These are phyloP conservation scores for Podospora bellae-mahoneyi DNA, from an alignment of 495 filamentous ascomycete species.

Conservation along the genomic window DNA sequence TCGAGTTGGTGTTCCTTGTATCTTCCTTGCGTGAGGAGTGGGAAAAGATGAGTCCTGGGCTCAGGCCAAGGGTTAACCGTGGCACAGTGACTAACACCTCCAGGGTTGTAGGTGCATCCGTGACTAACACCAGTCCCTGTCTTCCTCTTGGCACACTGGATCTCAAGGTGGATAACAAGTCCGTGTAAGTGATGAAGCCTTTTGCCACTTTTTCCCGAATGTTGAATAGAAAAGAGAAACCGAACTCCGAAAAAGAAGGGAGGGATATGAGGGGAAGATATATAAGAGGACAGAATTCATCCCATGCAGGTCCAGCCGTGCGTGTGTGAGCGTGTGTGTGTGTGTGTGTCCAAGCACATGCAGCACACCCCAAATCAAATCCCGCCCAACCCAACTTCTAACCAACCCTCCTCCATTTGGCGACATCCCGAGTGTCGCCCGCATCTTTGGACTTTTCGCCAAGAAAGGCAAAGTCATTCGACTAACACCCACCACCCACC, in stretches of 20 bases:
- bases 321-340: too few species aligned
- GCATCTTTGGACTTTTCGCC: neutral
- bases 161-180: neutral
- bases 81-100: neutral
- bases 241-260: neutral
- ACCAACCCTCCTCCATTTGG: neutral
- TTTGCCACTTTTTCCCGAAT: neutral
- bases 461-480: neutral
- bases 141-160: neutral
- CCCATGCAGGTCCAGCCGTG: neutral
- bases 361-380: neutral
- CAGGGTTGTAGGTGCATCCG: neutral
- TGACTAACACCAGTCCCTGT: neutral
- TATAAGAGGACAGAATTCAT: neutral
- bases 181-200: neutral
- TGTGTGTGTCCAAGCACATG: too few species aligned
- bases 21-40: neutral
- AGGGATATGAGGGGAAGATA: neutral
- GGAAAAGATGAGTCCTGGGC: neutral
- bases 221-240: neutral
- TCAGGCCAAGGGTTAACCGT: neutral
- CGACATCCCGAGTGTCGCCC: neutral
- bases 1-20: neutral
- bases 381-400: neutral
- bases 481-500: neutral